phyloP scores from a whole-genome alignment of 257 asterid genomes.

The Ballota nigra region DNA sequence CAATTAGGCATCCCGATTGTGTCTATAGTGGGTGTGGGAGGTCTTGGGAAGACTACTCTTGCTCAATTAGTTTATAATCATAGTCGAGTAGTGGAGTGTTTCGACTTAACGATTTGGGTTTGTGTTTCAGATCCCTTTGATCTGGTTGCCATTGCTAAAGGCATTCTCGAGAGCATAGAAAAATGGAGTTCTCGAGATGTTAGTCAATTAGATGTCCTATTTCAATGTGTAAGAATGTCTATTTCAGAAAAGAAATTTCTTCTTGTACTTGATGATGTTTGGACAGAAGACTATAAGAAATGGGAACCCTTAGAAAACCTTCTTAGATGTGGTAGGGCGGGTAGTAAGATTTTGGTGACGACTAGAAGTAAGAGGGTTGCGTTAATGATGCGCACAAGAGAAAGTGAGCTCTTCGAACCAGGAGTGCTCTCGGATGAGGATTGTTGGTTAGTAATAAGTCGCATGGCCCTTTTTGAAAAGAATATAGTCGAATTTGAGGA shows the following conservation, averaged over 20 bases:
- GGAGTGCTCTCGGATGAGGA: not conserved
- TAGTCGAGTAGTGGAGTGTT: no score
- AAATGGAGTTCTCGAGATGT: not conserved
- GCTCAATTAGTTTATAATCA: not conserved
- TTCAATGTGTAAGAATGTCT: not conserved
- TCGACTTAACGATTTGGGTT: no score
- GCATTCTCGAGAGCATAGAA: not conserved
- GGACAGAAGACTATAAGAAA: no score
- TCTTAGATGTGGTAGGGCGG: no score
- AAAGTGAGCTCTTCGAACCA: not conserved
- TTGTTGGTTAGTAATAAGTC: not conserved
- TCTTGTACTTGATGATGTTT: not conserved
- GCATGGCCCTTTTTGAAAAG: constrained; percentile 27
- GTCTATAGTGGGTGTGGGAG: constrained; percentile 6
- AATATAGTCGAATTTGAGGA: constrained; percentile 14
- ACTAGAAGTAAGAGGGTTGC: no score
- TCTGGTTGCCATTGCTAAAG: not conserved
- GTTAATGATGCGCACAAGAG: not conserved
- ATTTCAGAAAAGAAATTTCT: not conserved
- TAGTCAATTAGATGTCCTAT: not conserved
- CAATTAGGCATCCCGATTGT: not conserved
- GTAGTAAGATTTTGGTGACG: no score
- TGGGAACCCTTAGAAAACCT: no score
- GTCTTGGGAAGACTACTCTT: not conserved
- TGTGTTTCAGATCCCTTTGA: no score